Conservation (phyloP, 768 basidiomycete species). For the Suillus occidentalis region DNA sequence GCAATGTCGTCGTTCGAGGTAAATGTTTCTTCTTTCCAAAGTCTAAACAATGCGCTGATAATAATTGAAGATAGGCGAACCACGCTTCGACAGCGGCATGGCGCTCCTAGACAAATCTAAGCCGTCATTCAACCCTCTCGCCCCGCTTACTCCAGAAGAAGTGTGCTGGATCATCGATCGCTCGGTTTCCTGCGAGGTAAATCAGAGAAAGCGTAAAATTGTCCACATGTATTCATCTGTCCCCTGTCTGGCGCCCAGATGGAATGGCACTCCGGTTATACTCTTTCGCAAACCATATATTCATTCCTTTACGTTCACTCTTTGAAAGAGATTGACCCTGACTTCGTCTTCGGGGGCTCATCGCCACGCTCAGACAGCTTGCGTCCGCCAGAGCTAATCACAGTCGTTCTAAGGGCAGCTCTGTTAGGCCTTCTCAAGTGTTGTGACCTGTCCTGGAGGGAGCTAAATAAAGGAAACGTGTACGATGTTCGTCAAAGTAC, state of each 20-base stretch:
- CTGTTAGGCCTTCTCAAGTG: conserved; percentile 74
- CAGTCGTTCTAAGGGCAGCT: conserved; percentile 65
- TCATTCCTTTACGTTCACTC: conserved; percentile 75
- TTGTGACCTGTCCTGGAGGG: conserved; percentile 80
- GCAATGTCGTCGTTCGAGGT: conserved; percentile 96
- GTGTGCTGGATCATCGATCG: conserved; percentile 88
- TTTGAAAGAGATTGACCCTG: conserved; percentile 59
- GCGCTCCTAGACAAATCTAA: conserved; percentile 40
- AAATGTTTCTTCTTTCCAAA: conserved; percentile 10
- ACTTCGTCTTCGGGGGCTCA: conserved; percentile 36
- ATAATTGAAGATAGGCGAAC: conserved; percentile 75
- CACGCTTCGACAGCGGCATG: conserved; percentile 84
- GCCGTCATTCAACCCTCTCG: conserved; percentile 61
- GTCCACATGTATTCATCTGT: conserved; percentile 16
- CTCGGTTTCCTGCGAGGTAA: conserved; percentile 76
- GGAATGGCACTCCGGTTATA: conserved; percentile 84
- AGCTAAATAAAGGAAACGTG: conserved; percentile 72
- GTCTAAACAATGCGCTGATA: background rate
- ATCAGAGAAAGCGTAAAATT: conserved; percentile 18
- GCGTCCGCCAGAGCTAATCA: conserved; percentile 63
- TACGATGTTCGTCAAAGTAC: conserved; percentile 62
- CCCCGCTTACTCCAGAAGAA: conserved; percentile 71
- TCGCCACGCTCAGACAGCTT: conserved; percentile 35
- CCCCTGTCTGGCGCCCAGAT: conserved; percentile 48
- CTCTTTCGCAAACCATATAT: conserved; percentile 84